Conservation (phyloP, 805 yeast genomes). For the Cyberlindnera maritima region DNA sequence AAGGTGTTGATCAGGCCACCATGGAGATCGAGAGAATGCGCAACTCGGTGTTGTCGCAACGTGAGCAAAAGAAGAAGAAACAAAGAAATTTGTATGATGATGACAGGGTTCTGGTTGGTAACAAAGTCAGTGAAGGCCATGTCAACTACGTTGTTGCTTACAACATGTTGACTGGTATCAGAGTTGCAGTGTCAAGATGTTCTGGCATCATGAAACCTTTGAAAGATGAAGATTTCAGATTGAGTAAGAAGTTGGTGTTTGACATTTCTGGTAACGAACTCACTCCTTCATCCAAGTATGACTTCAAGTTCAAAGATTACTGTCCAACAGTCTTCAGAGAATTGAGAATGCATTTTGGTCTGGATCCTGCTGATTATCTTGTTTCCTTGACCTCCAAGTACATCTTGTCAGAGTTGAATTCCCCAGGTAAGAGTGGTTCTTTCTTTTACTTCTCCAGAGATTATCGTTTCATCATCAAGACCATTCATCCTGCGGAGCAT, state of each 20-base stretch:
- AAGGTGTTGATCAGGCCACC: constrained; percentile 35
- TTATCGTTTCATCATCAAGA: constrained; percentile 90
- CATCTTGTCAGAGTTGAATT: constrained; percentile 84
- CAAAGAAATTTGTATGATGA: constrained; percentile 43
- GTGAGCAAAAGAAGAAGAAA: constrained; percentile 36
- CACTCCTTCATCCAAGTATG: constrained; percentile 92
- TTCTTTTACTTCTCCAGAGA: constrained; percentile 95
- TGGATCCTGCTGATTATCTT: constrained; percentile 95
- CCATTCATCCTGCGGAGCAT: constrained; percentile 93
- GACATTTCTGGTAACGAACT: constrained; percentile 83
- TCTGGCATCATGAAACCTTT: constrained; percentile 80
- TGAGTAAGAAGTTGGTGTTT: constrained; percentile 79
- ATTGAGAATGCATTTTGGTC: constrained; percentile 70
- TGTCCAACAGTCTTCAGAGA: constrained; percentile 93
- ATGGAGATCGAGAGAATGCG: constrained; percentile 51
- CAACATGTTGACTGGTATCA: constrained; percentile 94
- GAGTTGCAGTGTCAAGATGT: constrained; percentile 91
- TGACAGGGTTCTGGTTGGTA: constrained; percentile 67
- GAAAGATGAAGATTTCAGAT: constrained; percentile 64
- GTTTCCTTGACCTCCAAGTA: constrained; percentile 91
- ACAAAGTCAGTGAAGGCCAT: constrained; percentile 88
- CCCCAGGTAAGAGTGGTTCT: constrained; percentile 97
- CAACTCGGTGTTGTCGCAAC: constrained; percentile 42
- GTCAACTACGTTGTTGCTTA: constrained; percentile 92
- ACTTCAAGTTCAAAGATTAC: constrained; percentile 95